Base-by-base conservation (phyloP, 2,329 filamentous ascomycete species). In the Ascochyta pisi region DNA sequence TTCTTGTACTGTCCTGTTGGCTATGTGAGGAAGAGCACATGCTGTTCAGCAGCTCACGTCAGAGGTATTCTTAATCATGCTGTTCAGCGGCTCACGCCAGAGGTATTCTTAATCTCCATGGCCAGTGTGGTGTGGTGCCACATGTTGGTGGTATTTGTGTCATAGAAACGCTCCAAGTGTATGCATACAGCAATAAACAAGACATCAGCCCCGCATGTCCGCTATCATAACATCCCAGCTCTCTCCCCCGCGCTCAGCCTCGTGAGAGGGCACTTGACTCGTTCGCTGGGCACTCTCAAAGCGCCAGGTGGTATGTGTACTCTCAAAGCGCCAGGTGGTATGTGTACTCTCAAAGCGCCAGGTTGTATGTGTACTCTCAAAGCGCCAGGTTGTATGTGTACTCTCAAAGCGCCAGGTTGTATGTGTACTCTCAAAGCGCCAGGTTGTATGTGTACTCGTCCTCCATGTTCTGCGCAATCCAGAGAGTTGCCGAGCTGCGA, bases 401-500 rank as follows among this genome's bases (percentile, higher is more conserved):
- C 19, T 19, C 19, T 19, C 19, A 19, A 19, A 19, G 19, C 19
- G 19, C 19, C 19, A 19, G 19, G 2, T 19, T 2, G 19, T 19
- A 19, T 15, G 33, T 7, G 16, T 16, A 13, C 39, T 24, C 54
- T 62, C 59, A 89, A 61, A 89, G 80, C 45, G 86, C 84, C 59
- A 89, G 76, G 66, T 86, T 89, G 74, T 89, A 89, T 27, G 86
- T 88, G 72, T 89, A 89, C 67, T 89, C 87, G 65, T 89, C 87
- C 73, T 89, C 87, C 77, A 89, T 88, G 67, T 89, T 89, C 79
- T 89, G 87, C 47, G 85, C 86, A 26, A 89, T 81, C 87, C 87
- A 89, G 31, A 89, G 81, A 34, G 89, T 84, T 44, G 85, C 79
- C 24, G 85, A 85, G 69, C 86, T 88, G 64, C 16, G 56, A 10